Evolutionary conservation across 352 stramenopile genomes (phyloP).

Genomic region (Peronosclerospora sorghi): DNA sequence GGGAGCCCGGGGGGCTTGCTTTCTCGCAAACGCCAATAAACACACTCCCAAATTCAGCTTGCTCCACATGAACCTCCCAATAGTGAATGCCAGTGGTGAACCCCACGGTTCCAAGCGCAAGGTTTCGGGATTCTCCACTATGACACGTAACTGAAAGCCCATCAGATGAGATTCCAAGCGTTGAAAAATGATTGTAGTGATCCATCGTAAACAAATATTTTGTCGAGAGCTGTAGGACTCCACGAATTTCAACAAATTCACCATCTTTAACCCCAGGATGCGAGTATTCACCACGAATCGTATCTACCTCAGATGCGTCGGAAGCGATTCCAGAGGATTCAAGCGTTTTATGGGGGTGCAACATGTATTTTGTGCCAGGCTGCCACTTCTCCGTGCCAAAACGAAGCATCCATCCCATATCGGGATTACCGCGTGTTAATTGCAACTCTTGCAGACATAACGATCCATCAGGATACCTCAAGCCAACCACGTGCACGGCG

Average conservation of each 20-base stretch:
- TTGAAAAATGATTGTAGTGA: conserved; percentile 64
- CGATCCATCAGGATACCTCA: conserved; percentile 37
- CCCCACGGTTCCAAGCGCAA: conserved; percentile 75
- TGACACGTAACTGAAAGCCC: conserved; percentile 70
- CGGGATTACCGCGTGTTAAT: conserved; percentile 63
- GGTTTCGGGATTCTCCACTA: conserved; percentile 77
- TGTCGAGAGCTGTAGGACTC: conserved; percentile 52
- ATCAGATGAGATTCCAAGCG: conserved; percentile 64
- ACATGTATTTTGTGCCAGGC: conserved; percentile 72
- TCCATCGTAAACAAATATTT: conserved; percentile 83
- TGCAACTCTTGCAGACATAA: conserved; percentile 75
- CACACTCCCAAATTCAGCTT: conserved; percentile 95
- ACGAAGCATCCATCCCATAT: conserved; percentile 81
- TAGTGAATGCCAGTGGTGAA: conserved; percentile 92
- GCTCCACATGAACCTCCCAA: conserved; percentile 95
- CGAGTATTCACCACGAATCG: conserved; percentile 42
- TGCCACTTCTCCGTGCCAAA: conserved; percentile 85
- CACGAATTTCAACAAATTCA: conserved; percentile 51
- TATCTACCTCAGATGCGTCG: conserved; percentile 14
- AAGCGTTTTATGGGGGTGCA: conserved; percentile 21
- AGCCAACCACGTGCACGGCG: conserved; percentile 52
- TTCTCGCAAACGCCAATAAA: conserved; percentile 96
- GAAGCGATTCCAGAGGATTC: conserved; percentile 1
- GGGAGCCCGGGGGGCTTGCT: conserved; percentile 59
- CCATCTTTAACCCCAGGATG: conserved; percentile 46